These are phyloP conservation scores for Keithomyces neogunnii DNA, from an alignment of 2,329 filamentous ascomycete species.

Conservation along the genomic window DNA sequence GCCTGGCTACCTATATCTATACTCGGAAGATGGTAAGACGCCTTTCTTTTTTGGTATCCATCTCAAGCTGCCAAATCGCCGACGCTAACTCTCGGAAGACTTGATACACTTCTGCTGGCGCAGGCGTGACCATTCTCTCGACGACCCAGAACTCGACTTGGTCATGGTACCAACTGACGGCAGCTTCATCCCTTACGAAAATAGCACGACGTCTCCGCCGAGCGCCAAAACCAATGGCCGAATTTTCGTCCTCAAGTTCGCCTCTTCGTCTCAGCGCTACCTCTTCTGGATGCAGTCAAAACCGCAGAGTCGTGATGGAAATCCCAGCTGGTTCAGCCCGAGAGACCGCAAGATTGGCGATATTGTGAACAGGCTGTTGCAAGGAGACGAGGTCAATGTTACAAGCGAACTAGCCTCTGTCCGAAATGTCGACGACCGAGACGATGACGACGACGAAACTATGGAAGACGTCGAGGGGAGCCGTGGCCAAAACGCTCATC, in stretches of 20 bases:
- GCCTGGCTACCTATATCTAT: conserved; percentile 86
- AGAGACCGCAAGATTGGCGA: conserved; percentile 82
- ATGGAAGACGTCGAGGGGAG: conserved; percentile 58
- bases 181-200: conserved; percentile 74
- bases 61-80: not conserved
- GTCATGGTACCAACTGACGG: conserved; percentile 90
- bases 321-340: conserved; percentile 72
- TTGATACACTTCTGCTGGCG: conserved; percentile 98
- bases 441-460: conserved; percentile 50
- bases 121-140: conserved; percentile 60
- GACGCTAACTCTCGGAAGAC: conserved; percentile 40
- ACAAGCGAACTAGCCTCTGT: conserved; percentile 61
- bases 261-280: conserved; percentile 81
- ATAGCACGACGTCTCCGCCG: conserved; percentile 45
- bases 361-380: conserved; percentile 74
- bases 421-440: conserved; percentile 40
- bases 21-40: conserved; percentile 70
- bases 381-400: conserved; percentile 83
- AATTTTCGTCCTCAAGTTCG: conserved; percentile 89
- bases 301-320: conserved; percentile 60
- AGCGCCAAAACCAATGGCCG: conserved; percentile 71
- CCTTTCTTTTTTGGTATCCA: not conserved
- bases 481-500: conserved; percentile 49
- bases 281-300: conserved; percentile 97
- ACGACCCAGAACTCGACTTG: conserved; percentile 75